Base-by-base conservation (phyloP, 1,139 yeast species). In the Maudiozyma humilis region DNA sequence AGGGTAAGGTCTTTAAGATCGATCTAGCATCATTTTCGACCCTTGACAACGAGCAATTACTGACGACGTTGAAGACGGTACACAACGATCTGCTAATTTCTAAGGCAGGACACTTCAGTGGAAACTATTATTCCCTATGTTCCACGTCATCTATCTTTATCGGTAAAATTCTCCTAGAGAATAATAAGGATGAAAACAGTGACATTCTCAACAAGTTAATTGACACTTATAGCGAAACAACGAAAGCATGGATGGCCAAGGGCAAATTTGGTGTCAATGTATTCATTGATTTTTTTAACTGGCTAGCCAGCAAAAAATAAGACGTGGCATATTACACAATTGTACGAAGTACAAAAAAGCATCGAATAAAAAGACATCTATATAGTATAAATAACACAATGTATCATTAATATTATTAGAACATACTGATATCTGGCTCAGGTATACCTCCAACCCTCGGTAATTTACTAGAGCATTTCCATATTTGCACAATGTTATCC, bases 231-330 rank as follows among this genome's bases (percentile, higher is more conserved):
- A 55, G 74, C 3, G 62, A 60, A 0, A 66, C 83, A 10, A 57
- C 86, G 60, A 75, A 76, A 53, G 56, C 61, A 17, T 87, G 95
- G 95, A 73, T 80, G 40, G 54, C 53, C 25, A 64, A 70, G 46
- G 70, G 76, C 46, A 78, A 76, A 54, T 67, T 78, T 36, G 76
- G 76, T 27, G 72, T 85, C 2, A 71, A 77, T 13, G 61, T 86
- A 56, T 86, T 85, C 63, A 73, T 79, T 53, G 96, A 88, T 54
- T 78, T 87, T 50, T 73, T 84, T 57, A 87, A 87, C 64, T 88
- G 94, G 93, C 60, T 85, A 42, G 74, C 73, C 46, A 67, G 82
- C 5, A 74, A 60, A 44, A 64, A 53, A 45, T 42, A 48, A 27
- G 15, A 32, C n/a, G 7, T 8, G 14, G 25, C n/a, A 8, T 3